Evolutionary conservation across 345 rosid genomes (phyloP), one percentile per base, ranked within the genome.

Genomic region (Eucalyptus erythrocorys): DNA sequence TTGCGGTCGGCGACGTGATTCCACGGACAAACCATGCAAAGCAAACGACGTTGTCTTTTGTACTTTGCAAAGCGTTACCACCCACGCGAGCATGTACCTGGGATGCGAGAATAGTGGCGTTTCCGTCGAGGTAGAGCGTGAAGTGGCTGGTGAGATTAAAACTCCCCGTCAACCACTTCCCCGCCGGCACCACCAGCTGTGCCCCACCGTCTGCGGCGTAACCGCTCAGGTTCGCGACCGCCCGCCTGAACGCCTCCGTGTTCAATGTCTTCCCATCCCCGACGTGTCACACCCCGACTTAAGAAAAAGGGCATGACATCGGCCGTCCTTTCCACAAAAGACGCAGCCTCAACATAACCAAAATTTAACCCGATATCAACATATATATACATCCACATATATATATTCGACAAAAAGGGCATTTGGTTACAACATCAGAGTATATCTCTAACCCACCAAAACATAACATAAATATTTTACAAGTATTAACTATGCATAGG

Each of bases 151-250:
- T 97, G 86, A 97, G 94, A 90, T 95, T 95, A 79, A 97, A 95
- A 90, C 97, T 95, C 40, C 99, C 99, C 19, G 99, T 96, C 42
- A 97, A 90, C 97, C 97, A 96, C 91, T 94, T 96, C 81, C 99
- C 99, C 0, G 95, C 92, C 2, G 99, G 99, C 8, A 97, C 93
- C 10, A 96, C 86, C 24, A 97, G 99, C 81, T 93, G 94, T 17
- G 94, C 97, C 30, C 99, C 99, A 0, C 99, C 97, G 4, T 95
- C 94, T 11, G 82, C 11, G 3, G 95, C 94, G 24, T 89, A 71
- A 49, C 87, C 48, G 89, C 95, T 93, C 27, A 97, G 95, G 40
- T 94, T 92, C 3, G 87, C 89, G 47, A 95, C 91, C 15, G 98
- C 97, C 8, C 79, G n/a, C 53, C 53, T 82, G 53, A 97, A 97